These are phyloP conservation scores for Bretschneidera sinensis DNA, from an alignment of 345 rosid genomes.

Conservation along the genomic window DNA sequence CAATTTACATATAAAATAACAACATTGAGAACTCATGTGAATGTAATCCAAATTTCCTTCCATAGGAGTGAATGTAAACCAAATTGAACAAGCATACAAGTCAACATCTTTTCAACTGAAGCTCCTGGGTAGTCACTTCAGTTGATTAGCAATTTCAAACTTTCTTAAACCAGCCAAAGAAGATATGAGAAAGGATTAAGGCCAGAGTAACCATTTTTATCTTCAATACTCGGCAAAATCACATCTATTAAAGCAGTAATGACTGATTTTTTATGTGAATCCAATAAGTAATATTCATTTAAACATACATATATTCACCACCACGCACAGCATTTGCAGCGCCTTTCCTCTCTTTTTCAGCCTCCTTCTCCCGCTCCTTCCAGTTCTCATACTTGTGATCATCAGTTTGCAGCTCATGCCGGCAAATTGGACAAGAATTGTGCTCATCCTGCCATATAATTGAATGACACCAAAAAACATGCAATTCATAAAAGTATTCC, in stretches of 20 bases:
- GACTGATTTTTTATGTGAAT: background rate
- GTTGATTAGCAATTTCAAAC: background rate
- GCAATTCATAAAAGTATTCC: background rate
- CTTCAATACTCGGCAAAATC: no score
- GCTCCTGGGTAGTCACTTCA: background rate
- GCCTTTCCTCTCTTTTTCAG: conserved; percentile 85
- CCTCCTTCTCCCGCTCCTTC: conserved; percentile 90
- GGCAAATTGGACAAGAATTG: conserved; percentile 96
- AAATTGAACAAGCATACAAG: background rate
- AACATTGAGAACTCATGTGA: background rate
- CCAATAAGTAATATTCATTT: conserved; percentile 15
- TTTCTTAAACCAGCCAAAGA: background rate
- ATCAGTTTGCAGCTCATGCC: conserved; percentile 81
- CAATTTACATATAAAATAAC: background rate
- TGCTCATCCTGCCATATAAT: conserved; percentile 65
- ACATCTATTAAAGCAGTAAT: no score
- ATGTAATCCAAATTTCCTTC: background rate
- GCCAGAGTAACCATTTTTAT: no score
- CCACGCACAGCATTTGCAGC: conserved; percentile 91
- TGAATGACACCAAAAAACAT: conserved; percentile 1
- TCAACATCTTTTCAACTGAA: no score
- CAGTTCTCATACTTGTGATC: conserved; percentile 88
- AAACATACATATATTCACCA: conserved; percentile 90
- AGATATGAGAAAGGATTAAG: background rate
- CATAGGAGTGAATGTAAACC: background rate